Evolutionary conservation across 768 basidiomycete genomes (phyloP), one percentile per base, ranked within the genome.

Genomic region (Podaxis sp.): DNA sequence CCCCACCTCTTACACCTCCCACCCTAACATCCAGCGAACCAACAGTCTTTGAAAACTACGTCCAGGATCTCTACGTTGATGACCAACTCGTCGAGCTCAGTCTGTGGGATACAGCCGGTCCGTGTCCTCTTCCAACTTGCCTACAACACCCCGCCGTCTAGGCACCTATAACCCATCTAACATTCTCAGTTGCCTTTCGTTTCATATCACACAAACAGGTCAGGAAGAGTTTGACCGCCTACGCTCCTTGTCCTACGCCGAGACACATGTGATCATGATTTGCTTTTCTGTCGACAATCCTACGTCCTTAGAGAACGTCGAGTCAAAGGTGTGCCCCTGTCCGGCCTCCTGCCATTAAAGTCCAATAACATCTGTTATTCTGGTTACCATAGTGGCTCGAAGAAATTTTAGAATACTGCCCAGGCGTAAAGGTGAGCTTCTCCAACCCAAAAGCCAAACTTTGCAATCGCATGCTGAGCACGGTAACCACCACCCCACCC

Each of bases 251-350:
- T 93, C 91, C 40, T 98, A 98, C 73, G 92, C 96, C 8, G 96
- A 98, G 74, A 97, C 96, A 0, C 93, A 98, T 76, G 90, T 98
- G 63, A 84, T 98, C 65, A 91, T 98, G 91, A 80, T 98, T 25
- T 98, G 96, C 75, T 98, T 97, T 74, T 96, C 96, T 40, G 94
- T 96, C 36, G 96, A 98, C 72, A 95, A 94, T 66, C 96, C 96
- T 8, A 84, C 85, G n/a, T 97, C 95, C 29, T 76, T 98, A 65
- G 96, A 97, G 69, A 98, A 98, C 69, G 88, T 97, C n/a, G 94
- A 96, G 72, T 82, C 86, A 22, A 98, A 96, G 82, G 94, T 91
- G 66, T 59, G 68, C 47, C 38, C 22, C n/a, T 9, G 22, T 27
- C 19, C 27, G 11, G 17, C 24, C 9, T 27, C 9, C 3, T 25